Percentiles rank a stretch among this genome's conserved stretches.
Conservation (phyloP, 2,329 filamentous ascomycete genomes). For the Fusarium neocosmosporiellum region DNA sequence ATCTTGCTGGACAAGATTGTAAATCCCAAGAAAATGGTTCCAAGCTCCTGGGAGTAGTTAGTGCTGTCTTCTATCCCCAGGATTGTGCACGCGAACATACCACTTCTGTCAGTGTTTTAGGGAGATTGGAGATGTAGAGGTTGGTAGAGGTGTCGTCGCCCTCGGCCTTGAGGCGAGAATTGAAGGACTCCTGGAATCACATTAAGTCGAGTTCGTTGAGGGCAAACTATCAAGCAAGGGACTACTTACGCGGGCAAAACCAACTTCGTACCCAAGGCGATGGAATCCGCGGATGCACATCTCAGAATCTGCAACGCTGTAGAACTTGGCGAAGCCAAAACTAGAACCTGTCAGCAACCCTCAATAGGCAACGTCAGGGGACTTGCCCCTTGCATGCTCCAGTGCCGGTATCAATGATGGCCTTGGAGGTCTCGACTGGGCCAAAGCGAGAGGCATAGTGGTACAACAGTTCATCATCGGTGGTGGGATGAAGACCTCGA, state of each 20-base stretch:
- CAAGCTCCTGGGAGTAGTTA: slow-evolving; percentile 69
- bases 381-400: slow-evolving; percentile 94
- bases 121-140: slow-evolving; percentile 97
- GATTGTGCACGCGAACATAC: slow-evolving; percentile 60
- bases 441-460: slow-evolving; percentile 89
- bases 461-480: slow-evolving; percentile 89
- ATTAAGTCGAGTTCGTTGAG: slow-evolving; percentile 4
- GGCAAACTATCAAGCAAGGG: not conserved
- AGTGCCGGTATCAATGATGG: slow-evolving; percentile 94
- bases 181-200: slow-evolving; percentile 86
- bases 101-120: slow-evolving; percentile 90
- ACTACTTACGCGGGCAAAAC: slow-evolving; percentile 86
- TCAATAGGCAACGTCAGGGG: not conserved
- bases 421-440: slow-evolving; percentile 95
- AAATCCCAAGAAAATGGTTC: slow-evolving; percentile 81
- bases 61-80: not conserved
- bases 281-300: slow-evolving; percentile 97
- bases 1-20: slow-evolving; percentile 95
- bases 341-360: slow-evolving; percentile 58
- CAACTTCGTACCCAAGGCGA: slow-evolving; percentile 94
- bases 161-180: slow-evolving; percentile 96
- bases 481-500: slow-evolving; percentile 93
- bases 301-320: slow-evolving; percentile 87
- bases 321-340: slow-evolving; percentile 98
- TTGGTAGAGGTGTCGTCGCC: slow-evolving; percentile 92